A percentile compares a stretch with the other conserved stretches of the same genome.
phyloP scores from a whole-genome alignment of 805 yeast species.

The Starmerella floricola region DNA sequence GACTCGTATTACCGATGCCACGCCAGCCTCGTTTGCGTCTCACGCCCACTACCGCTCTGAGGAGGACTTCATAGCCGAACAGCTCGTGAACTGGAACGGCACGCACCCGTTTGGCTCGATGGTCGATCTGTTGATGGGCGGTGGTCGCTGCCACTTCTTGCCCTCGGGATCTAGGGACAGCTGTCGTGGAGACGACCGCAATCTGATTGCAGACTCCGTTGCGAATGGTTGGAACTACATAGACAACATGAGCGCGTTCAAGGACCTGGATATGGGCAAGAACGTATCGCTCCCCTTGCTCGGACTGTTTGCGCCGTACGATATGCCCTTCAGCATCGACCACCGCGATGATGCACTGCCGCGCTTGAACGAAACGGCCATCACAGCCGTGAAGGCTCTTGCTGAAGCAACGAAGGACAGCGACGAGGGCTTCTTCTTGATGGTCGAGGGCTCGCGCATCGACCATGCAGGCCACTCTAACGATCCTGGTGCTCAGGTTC shows the following conservation, averaged over 20 bases:
- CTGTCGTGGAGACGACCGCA: constrained; percentile 57
- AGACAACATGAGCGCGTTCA: constrained; percentile 48
- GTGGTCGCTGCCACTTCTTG: constrained; percentile 64
- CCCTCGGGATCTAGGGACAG: constrained; percentile 43
- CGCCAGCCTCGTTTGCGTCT: constrained; percentile 80
- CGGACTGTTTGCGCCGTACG: constrained; percentile 60
- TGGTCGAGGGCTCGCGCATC: constrained; percentile 85
- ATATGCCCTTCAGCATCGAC: constrained; percentile 79
- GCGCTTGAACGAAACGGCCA: constrained; percentile 64
- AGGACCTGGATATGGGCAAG: constrained; percentile 42
- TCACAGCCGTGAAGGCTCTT: constrained; percentile 60
- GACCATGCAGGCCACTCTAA: constrained; percentile 93
- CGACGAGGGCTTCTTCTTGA: constrained; percentile 72
- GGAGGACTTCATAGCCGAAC: constrained; percentile 78
- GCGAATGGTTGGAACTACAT: constrained; percentile 53
- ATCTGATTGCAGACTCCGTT: constrained; percentile 55
- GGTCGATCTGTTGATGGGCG: constrained; percentile 84
- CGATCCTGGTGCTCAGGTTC: constrained; percentile 88
- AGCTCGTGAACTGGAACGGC: constrained; percentile 53
- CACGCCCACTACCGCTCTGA: constrained; percentile 66
- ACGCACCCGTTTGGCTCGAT: constrained; percentile 65
- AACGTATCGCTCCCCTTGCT: constrained; percentile 65
- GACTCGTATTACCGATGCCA: constrained; percentile 85
- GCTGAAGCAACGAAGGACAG: constrained; percentile 54
- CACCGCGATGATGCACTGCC: constrained; percentile 48